Base-by-base conservation (phyloP, 2,329 filamentous ascomycete species). In the Lachnellula occidentalis region DNA sequence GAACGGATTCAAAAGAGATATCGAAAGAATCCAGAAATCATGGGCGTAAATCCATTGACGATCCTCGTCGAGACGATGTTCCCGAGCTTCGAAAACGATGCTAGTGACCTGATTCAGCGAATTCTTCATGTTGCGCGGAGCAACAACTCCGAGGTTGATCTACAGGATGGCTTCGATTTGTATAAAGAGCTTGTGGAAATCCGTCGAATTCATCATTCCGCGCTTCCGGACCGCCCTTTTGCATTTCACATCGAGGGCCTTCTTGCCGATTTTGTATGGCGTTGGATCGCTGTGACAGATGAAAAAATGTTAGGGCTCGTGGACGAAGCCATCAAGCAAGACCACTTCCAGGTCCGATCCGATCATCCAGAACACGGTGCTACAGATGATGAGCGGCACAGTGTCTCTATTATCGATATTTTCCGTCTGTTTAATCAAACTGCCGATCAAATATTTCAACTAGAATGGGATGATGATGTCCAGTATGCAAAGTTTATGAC, bases 401-500 rank as follows among this genome's bases (percentile, higher is more conserved):
- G 92, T 69, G 84, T 92, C 56, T 97, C 92, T 15, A 83, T 95
- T 7, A 88, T 96, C 58, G 94, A 99, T 70, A 85, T 96, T 43
- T 97, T 96, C 74, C 86, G 88, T 64, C 86, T 95, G 1, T 96
- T 97, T 77, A 95, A 92, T 65, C 89, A 96, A 72, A 89, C 88
- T 17, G 84, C 95, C 36, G 88, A 96, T 60, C 90, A 95, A 65
- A 83, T 99, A 52, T 85, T 89, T 51, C 78, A 90, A 62, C 78
- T 99, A 11, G 84, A 92, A 57, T 99, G 94, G 94, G 87, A 91
- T 60, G 90, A 97, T 68, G 90, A 96, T 66, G 78, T 95, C 37
- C 92, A 96, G 61, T 89, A 96, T 68, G 92, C 94, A 39, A 90
- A 92, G 58, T 99, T 99, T 72, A 97, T 97, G 92, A 99, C 94